A percentile compares a stretch with the other conserved stretches of the same genome.
Conservation (phyloP, 2,329 filamentous ascomycete species). For the Pseudogymnoascus sp. region DNA sequence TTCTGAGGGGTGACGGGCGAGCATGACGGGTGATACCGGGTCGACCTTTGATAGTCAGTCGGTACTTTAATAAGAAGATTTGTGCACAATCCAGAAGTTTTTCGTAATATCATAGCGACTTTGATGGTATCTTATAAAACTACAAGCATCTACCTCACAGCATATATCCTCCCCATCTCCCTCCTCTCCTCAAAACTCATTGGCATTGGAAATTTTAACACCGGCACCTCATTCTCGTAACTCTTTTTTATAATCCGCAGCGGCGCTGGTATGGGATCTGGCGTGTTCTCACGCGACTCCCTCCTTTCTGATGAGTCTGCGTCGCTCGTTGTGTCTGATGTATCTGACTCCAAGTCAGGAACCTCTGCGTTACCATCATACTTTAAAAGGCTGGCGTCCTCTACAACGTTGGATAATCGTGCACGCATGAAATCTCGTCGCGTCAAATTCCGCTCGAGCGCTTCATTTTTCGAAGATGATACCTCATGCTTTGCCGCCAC, state of each 20-base stretch:
- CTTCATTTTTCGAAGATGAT: too few species aligned
- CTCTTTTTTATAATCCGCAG: not conserved
- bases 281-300: not conserved
- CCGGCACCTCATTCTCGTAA: not conserved
- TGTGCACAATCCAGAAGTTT: not conserved
- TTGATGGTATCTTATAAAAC: too few species aligned
- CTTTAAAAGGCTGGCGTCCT: too few species aligned
- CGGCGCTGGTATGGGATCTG: not conserved
- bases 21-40: not conserved
- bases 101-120: too few species aligned
- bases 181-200: constrained; percentile 4
- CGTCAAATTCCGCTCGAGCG: too few species aligned
- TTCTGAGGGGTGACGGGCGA: not conserved
- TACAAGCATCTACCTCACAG: not conserved
- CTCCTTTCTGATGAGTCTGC: not conserved
- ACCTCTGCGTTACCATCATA: not conserved
- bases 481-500: not conserved
- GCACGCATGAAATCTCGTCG: too few species aligned
- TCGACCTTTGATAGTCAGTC: not conserved
- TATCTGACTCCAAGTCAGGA: not conserved
- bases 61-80: not conserved
- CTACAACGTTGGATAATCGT: too few species aligned
- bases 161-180: not conserved
- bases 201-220: not conserved
- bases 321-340: not conserved